phyloP scores from a whole-genome alignment of 805 yeast species.

The Pichia occidentalis region DNA sequence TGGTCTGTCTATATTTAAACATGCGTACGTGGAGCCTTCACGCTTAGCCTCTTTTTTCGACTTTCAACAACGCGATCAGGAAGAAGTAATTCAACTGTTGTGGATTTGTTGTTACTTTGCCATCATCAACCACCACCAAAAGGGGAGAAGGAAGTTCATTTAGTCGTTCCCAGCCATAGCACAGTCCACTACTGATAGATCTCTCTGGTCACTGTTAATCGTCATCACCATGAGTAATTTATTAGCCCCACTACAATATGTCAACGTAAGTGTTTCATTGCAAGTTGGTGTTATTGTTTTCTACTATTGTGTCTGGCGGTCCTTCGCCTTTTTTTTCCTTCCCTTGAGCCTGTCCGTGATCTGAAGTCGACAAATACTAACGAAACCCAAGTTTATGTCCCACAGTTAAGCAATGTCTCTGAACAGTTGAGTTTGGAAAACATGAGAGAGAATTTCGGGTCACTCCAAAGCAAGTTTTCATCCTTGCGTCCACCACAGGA shows the following conservation, averaged over 20 bases:
- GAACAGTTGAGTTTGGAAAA: slow-evolving; percentile 47
- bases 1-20: too few relatives aligned
- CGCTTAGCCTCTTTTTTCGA: too few relatives aligned
- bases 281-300: not conserved
- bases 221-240: slow-evolving; percentile 9
- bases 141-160: too few relatives aligned
- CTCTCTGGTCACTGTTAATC: not conserved
- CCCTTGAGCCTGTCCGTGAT: not conserved
- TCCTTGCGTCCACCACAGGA: slow-evolving; percentile 86
- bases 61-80: too few relatives aligned
- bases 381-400: not conserved
- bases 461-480: slow-evolving; percentile 58
- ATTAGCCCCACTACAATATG: slow-evolving; percentile 7
- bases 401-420: slow-evolving; percentile 27
- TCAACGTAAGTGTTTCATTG: slow-evolving; percentile 12
- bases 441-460: slow-evolving; percentile 34
- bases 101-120: too few relatives aligned
- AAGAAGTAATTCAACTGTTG: too few relatives aligned
- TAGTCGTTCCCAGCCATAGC: too few relatives aligned
- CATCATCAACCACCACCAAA: too few relatives aligned
- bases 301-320: too few relatives aligned
- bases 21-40: too few relatives aligned
- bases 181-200: too few relatives aligned
- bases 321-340: not conserved
- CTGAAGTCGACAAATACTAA: slow-evolving; percentile 2